Evolutionary conservation across 2,329 filamentous ascomycete species (phyloP).

Genomic region (Colletotrichum gigasporum): DNA sequence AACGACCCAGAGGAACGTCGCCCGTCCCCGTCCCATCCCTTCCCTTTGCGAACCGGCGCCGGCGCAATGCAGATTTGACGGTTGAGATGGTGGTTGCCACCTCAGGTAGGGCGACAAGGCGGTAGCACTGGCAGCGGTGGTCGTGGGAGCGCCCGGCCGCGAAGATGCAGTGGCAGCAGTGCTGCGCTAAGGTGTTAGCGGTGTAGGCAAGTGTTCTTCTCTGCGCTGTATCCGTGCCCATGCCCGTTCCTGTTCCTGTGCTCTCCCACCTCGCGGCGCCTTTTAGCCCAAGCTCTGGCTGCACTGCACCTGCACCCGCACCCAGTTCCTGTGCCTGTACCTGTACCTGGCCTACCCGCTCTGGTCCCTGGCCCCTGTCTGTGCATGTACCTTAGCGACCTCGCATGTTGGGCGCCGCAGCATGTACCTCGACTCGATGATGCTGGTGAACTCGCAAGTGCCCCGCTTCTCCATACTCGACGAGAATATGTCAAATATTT

Average conservation of each 20-base stretch:
- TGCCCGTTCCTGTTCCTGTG: neutral
- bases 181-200: too few relatives aligned
- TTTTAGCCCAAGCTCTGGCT: too few relatives aligned
- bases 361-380: constrained; percentile 7
- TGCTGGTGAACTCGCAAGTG: neutral
- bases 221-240: too few relatives aligned
- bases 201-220: too few relatives aligned
- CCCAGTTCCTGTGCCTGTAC: constrained; percentile 7
- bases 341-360: constrained; percentile 19
- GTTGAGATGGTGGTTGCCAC: too few relatives aligned
- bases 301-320: neutral
- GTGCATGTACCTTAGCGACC: constrained; percentile 18
- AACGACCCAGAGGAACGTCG: neutral
- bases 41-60: neutral
- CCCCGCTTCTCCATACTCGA: too few relatives aligned
- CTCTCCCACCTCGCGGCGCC: too few relatives aligned
- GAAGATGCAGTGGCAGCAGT: too few relatives aligned
- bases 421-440: constrained; percentile 3
- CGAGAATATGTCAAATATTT: too few relatives aligned
- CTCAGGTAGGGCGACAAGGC: too few relatives aligned
- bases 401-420: too few relatives aligned
- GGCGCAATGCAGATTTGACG: neutral
- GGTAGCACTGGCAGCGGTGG: neutral
- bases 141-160: too few relatives aligned
- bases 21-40: neutral